These are phyloP conservation scores for Sicyos edulis DNA, from an alignment of 306 rosid genomes.

Conservation along the genomic window DNA sequence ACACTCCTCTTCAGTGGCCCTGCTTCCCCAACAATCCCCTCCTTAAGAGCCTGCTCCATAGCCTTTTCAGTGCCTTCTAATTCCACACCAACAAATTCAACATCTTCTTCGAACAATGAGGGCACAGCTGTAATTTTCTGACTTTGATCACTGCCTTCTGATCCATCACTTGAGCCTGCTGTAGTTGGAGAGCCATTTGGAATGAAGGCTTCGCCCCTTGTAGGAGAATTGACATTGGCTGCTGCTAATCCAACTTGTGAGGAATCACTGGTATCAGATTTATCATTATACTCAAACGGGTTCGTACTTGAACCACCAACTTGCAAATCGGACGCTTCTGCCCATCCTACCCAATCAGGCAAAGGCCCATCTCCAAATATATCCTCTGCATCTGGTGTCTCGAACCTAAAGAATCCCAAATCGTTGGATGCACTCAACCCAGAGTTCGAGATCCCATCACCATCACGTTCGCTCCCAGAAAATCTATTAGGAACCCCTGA, in stretches of 20 bases:
- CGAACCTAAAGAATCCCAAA: slow-evolving; percentile 75
- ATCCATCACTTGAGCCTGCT: slow-evolving; percentile 39
- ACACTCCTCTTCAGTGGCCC: slow-evolving; percentile 86
- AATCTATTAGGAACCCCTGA: slow-evolving; percentile 40
- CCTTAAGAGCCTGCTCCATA: slow-evolving; percentile 97
- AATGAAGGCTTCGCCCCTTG: slow-evolving; percentile 40
- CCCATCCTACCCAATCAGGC: slow-evolving; percentile 96
- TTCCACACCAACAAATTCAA: slow-evolving; percentile 93
- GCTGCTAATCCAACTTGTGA: slow-evolving; percentile 36
- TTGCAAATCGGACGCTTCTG: slow-evolving; percentile 65
- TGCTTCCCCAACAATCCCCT: slow-evolving; percentile 97
- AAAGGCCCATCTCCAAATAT: slow-evolving; percentile 64
- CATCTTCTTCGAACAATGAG: slow-evolving; percentile 88
- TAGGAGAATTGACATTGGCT: slow-evolving; percentile 36
- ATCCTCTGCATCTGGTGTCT: slow-evolving; percentile 59
- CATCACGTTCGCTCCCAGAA: slow-evolving; percentile 49
- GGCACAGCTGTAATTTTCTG: slow-evolving; percentile 54
- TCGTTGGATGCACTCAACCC: slow-evolving; percentile 45
- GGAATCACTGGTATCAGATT: slow-evolving; percentile 31
- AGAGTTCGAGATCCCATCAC: slow-evolving; percentile 40
- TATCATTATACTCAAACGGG: slow-evolving; percentile 68
- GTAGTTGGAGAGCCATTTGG: slow-evolving; percentile 59
- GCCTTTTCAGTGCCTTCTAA: slow-evolving; percentile 91
- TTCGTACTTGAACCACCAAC: slow-evolving; percentile 60
- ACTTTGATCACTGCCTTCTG: slow-evolving; percentile 35